Conservation (phyloP, 2,329 filamentous ascomycete species). For the Calonectria crousiana region DNA sequence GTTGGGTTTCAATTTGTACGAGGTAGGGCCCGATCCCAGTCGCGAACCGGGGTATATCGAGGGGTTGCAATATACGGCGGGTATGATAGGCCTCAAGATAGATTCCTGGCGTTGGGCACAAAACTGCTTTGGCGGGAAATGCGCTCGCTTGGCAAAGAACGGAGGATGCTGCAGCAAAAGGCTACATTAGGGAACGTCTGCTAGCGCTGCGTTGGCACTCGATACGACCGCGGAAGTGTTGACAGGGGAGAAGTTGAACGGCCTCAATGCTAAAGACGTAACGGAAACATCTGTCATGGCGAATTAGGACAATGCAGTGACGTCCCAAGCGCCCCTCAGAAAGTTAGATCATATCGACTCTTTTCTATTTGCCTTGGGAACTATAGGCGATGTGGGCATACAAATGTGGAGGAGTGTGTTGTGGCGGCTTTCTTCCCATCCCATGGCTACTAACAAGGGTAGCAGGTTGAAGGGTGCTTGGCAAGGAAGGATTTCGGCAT, state of each 20-base stretch:
- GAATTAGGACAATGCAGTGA: neutral
- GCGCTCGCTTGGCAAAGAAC: neutral
- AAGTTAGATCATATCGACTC: neutral
- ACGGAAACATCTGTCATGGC: neutral
- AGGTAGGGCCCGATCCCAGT: neutral
- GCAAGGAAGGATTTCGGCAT: conserved; percentile 2
- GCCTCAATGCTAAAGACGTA: neutral
- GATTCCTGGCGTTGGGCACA: neutral
- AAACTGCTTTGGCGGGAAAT: neutral
- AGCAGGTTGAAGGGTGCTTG: neutral
- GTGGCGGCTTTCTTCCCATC: neutral
- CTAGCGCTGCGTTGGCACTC: neutral
- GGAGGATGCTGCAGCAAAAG: neutral
- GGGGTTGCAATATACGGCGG: neutral
- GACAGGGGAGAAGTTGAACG: conserved; percentile 4
- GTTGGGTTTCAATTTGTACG: neutral
- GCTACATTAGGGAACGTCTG: neutral
- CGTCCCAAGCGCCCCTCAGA: neutral
- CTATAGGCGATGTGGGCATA: neutral
- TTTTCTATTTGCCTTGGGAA: neutral
- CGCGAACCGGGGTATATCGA: neutral
- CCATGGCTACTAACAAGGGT: neutral
- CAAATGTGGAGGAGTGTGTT: neutral
- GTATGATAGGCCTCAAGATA: neutral
- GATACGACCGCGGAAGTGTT: neutral